These are phyloP conservation scores for Ziziphus jujuba DNA, from an alignment of 306 rosid species.

Conservation along the genomic window DNA sequence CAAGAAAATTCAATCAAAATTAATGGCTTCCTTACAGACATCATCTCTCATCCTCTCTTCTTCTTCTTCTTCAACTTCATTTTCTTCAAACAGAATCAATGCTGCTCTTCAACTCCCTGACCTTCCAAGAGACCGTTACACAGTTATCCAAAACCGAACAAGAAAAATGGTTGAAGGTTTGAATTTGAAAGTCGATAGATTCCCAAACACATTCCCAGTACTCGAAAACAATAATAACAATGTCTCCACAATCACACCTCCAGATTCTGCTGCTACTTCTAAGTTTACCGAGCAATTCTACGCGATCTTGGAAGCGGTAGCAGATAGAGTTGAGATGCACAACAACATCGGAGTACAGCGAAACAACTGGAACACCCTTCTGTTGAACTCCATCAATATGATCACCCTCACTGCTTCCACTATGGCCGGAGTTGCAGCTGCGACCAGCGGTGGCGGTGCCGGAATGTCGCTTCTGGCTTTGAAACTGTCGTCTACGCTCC, in stretches of 20 bases:
- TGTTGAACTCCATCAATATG: slow-evolving; percentile 70
- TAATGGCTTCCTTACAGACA: slow-evolving; percentile 55
- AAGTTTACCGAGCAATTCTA: slow-evolving; percentile 36
- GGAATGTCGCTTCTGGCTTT: slow-evolving; percentile 42
- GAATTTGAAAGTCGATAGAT: slow-evolving; percentile 20
- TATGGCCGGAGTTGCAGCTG: slow-evolving; percentile 46
- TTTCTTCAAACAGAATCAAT: slow-evolving; percentile 30
- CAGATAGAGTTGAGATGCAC: slow-evolving; percentile 73
- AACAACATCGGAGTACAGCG: slow-evolving; percentile 60
- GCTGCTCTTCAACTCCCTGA: slow-evolving; percentile 56
- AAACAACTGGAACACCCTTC: slow-evolving; percentile 66
- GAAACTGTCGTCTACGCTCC: slow-evolving; percentile 55
- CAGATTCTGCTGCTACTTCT: not conserved
- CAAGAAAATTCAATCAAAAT: not conserved
- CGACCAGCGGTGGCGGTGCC: not conserved
- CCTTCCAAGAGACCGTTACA: slow-evolving; percentile 28
- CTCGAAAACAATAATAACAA: not conserved
- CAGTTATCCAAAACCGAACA: slow-evolving; percentile 20
- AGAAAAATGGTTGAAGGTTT: slow-evolving; percentile 39
- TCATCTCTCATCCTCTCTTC: slow-evolving; percentile 33
- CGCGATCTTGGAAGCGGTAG: slow-evolving; percentile 50
- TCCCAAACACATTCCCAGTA: slow-evolving; percentile 30
- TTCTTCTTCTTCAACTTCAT: slow-evolving; percentile 16
- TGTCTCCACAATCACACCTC: not conserved
- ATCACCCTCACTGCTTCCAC: slow-evolving; percentile 72